A percentile compares a stretch with the other conserved stretches of the same genome.
phyloP scores from a whole-genome alignment of 2,329 filamentous ascomycete species.

The Epichloe amarillans region DNA sequence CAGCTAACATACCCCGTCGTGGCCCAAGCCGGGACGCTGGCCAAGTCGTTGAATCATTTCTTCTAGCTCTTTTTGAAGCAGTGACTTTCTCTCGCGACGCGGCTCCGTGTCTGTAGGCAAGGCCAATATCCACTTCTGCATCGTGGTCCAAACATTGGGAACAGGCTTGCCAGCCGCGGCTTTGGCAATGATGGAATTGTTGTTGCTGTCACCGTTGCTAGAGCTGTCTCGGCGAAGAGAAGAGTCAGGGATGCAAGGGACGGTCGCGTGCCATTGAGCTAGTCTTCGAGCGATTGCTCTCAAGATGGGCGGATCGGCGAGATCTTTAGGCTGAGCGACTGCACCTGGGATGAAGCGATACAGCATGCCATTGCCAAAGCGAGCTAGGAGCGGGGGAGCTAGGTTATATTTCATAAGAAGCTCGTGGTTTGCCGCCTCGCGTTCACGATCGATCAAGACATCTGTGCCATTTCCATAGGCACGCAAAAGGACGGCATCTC shows the following conservation, averaged over 20 bases:
- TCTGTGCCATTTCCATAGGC: constrained; percentile 93
- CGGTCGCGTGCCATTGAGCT: constrained; percentile 81
- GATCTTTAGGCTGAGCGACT: constrained; percentile 67
- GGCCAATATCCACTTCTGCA: constrained; percentile 90
- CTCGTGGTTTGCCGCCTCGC: constrained; percentile 68
- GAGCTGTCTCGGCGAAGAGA: constrained; percentile 19
- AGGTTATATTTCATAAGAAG: constrained; percentile 72
- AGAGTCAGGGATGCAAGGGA: constrained; percentile 39
- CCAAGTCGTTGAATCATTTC: constrained; percentile 59
- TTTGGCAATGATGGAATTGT: constrained; percentile 30
- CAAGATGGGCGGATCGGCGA: constrained; percentile 64
- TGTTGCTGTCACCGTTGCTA: constrained; percentile 20
- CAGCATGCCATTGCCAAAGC: constrained; percentile 91
- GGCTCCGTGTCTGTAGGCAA: constrained; percentile 60
- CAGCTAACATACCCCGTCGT: constrained; percentile 48
- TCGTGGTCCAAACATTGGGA: constrained; percentile 89
- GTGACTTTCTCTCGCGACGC: constrained; percentile 52
- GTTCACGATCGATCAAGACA: constrained; percentile 87
- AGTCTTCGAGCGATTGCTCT: constrained; percentile 71
- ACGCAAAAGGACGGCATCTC: constrained; percentile 81
- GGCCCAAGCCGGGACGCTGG: constrained; percentile 62
- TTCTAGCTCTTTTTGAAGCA: constrained; percentile 62
- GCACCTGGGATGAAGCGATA: constrained; percentile 81
- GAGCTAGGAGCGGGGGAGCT: constrained; percentile 74
- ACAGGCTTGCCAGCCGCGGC: constrained; percentile 53